Evolutionary conservation across 2,329 filamentous ascomycete genomes (phyloP).

Genomic region (Microsporum ferrugineum): DNA sequence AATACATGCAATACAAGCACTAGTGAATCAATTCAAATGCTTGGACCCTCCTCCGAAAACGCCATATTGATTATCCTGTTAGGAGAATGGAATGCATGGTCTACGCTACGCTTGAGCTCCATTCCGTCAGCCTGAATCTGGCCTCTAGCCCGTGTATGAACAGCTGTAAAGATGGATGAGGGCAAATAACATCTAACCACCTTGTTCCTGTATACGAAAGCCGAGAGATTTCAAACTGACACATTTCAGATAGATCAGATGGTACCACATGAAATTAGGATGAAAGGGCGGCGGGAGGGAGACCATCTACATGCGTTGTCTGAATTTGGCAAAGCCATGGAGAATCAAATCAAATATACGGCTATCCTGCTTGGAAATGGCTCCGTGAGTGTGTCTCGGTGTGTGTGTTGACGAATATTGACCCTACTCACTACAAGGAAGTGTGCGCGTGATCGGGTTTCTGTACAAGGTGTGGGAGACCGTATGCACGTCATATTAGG

Average conservation of each 20-base stretch:
- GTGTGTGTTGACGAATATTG: constrained; percentile 3
- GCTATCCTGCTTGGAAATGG: neutral
- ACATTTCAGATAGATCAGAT: constrained; percentile 2
- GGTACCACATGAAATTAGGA: neutral
- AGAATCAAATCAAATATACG: neutral
- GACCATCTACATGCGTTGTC: neutral
- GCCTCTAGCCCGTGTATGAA: neutral
- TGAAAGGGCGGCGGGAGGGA: neutral
- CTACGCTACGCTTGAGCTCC: neutral
- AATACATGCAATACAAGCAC: neutral
- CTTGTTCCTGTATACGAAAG: neutral
- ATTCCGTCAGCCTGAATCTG: neutral
- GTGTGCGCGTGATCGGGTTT: constrained; percentile 4
- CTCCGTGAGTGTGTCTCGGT: neutral
- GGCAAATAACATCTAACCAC: neutral
- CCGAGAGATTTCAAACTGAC: neutral
- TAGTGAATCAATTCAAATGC: neutral
- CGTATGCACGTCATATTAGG: constrained; percentile 1
- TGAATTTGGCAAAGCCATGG: neutral
- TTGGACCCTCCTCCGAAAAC: neutral
- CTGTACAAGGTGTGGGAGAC: constrained; percentile 5
- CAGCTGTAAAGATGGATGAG: neutral
- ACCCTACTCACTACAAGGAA: neutral
- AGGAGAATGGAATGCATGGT: neutral
- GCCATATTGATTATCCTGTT: neutral